Evolutionary conservation across 495 filamentous ascomycete species (phyloP), one percentile per base, ranked within the genome.

Genomic region (Letharia lupina): DNA sequence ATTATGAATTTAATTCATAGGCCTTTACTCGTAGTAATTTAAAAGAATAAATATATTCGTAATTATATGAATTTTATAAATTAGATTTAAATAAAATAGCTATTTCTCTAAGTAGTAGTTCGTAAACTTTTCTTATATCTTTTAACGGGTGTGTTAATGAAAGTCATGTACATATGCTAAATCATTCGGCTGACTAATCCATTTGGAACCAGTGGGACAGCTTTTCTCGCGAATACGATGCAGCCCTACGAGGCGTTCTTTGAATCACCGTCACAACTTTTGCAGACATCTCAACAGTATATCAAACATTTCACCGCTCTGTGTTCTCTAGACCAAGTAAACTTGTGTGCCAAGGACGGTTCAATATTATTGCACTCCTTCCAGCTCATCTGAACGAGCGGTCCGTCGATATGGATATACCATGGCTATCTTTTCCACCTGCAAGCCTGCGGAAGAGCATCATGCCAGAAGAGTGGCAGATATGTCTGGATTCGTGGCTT

Each of bases 401-500:
- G 33, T 40, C 44, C n/a, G 9, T 12, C 64, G 35, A 20, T 39
- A 80, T 82, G 73, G 69, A 73, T 41, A 79, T 90, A 28, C 91
- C 91, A 37, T 80, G 84, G 37, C 81, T 96, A 73, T 81, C 89
- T 6, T 90, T 92, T 68, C 92, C 91, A 33, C 81, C 86, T 54
- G 76, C 82, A n/a, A 76, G 78, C 62, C 84, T 91, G 76, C 84
- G 87, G 68, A 82, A 83, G 41, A 81, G 81, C 64, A 80, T 95
- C 42, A 77, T 81, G 12, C 81, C 86, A 2, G 76, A 82, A 41
- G 90, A 95, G 75, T 95, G 91, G 91, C 83, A 87, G 63, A 79
- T 82, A 44, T 93, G 88, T 73, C 74, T 94, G 23, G 86, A 91
- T 72, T 87, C 89, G 52, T 96, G 91, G 91, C 75, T 87, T 28